A percentile compares a stretch with the other conserved stretches of the same genome.
These are phyloP conservation scores for Fomes fomentarius DNA, from an alignment of 1,284 basidiomycete species.

Conservation along the genomic window DNA sequence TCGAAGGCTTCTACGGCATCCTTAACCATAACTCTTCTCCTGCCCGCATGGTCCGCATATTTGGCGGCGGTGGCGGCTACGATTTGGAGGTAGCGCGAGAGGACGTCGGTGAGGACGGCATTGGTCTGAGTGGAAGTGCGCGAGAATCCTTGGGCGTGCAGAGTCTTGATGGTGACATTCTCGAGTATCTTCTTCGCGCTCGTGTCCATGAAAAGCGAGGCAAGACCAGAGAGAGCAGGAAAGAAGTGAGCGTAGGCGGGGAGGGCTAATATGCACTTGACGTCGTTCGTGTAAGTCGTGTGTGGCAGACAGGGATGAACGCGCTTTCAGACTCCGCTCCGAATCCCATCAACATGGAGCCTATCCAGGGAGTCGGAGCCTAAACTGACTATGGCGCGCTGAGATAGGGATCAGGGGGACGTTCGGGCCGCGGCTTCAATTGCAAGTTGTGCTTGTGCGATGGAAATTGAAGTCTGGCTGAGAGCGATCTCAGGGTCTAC, in stretches of 20 bases:
- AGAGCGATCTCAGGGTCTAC: no score
- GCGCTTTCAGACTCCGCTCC: constrained; percentile 14
- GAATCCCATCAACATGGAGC: not conserved
- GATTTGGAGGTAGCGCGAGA: constrained; percentile 69
- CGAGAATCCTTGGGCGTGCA: constrained; percentile 76
- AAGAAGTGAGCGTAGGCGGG: not conserved
- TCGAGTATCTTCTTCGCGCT: constrained; percentile 56
- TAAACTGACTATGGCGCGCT: not conserved
- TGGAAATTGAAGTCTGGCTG: no score
- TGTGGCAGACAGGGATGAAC: constrained; percentile 6
- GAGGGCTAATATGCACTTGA: not conserved
- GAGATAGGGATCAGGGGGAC: not conserved
- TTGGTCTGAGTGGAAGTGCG: constrained; percentile 72
- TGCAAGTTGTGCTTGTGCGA: not conserved
- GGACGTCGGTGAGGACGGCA: constrained; percentile 67
- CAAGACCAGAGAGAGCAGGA: not conserved
- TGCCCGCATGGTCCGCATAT: constrained; percentile 72
- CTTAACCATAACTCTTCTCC: constrained; percentile 52
- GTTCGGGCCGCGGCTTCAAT: not conserved
- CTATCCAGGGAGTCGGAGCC: constrained; percentile 1
- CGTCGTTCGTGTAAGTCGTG: constrained; percentile 10
- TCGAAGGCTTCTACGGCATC: constrained; percentile 70
- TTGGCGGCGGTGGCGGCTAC: constrained; percentile 65
- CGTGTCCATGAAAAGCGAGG: constrained; percentile 29
- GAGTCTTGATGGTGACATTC: constrained; percentile 63